Percentiles rank a stretch among this genome's conserved stretches.
Evolutionary conservation across 148 eudicot species (phyloP).

Genomic region (Spergularia marina): DNA sequence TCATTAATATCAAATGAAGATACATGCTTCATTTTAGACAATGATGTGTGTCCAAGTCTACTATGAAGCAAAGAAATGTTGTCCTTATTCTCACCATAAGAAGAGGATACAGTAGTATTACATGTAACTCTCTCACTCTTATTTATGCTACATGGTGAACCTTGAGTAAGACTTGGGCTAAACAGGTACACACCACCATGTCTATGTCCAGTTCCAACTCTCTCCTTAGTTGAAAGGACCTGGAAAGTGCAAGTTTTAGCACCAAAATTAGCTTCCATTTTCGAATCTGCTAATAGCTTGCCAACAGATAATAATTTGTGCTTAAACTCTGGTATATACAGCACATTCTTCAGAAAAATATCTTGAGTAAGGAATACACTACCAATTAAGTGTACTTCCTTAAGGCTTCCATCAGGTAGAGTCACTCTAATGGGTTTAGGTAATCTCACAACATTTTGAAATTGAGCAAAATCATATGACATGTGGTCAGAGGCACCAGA

Average conservation of each 20-base stretch:
- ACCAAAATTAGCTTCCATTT: neutral
- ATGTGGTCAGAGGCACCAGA: neutral
- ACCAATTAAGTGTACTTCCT: neutral
- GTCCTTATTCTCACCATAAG: no score
- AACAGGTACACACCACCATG: neutral
- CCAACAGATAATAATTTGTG: neutral
- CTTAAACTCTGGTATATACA: neutral
- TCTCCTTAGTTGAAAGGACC: neutral
- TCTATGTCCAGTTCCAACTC: neutral
- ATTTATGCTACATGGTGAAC: no score
- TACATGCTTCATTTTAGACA: no score
- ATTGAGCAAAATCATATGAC: neutral
- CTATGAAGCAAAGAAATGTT: no score
- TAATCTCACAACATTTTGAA: neutral
- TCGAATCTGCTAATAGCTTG: neutral
- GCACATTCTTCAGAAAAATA: neutral
- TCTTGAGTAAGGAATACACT: no score
- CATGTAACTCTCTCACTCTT: no score
- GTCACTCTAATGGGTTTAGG: neutral
- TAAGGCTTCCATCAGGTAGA: neutral
- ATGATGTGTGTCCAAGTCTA: no score
- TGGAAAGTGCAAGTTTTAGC: neutral
- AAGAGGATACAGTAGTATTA: no score
- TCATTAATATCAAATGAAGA: no score
- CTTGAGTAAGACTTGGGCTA: no score